Conservation (phyloP, 2,329 filamentous ascomycete species). For the Aspergillus sp. region DNA sequence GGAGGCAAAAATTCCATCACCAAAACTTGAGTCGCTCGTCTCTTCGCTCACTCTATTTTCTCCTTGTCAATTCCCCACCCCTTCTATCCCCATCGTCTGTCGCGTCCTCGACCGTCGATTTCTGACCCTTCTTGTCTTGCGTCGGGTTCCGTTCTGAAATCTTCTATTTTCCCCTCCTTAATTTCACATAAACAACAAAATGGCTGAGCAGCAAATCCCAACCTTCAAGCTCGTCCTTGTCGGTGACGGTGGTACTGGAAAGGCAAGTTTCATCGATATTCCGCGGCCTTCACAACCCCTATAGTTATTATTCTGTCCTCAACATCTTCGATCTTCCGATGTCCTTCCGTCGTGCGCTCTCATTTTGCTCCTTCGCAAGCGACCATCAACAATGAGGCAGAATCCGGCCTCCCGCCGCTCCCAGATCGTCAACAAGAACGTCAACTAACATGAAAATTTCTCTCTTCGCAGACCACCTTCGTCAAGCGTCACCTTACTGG, state of each 20-base stretch:
- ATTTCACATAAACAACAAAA: slow-evolving; percentile 40
- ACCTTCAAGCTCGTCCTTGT: slow-evolving; percentile 99
- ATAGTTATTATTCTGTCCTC: not conserved
- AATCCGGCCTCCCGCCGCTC: slow-evolving; percentile 25
- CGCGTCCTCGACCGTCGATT: slow-evolving; percentile 24
- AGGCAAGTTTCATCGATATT: slow-evolving; percentile 62
- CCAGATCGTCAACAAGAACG: slow-evolving; percentile 4
- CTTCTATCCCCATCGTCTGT: slow-evolving; percentile 20
- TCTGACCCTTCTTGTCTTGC: slow-evolving; percentile 14
- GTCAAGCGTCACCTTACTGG: slow-evolving; percentile 99
- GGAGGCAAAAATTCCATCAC: slow-evolving; percentile 31
- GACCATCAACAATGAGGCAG: slow-evolving; percentile 28
- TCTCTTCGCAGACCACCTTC: slow-evolving; percentile 79
- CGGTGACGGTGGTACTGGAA: slow-evolving; percentile 98
- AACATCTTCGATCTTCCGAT: not conserved
- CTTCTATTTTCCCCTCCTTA: slow-evolving; percentile 15
- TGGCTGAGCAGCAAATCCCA: slow-evolving; percentile 64
- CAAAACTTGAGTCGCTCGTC: slow-evolving; percentile 13
- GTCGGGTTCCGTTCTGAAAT: slow-evolving; percentile 14
- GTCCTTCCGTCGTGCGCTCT: slow-evolving; percentile 9
- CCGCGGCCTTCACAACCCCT: not conserved
- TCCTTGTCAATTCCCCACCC: slow-evolving; percentile 23
- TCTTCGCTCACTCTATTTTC: slow-evolving; percentile 26
- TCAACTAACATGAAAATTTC: slow-evolving; percentile 10
- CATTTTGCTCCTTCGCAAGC: slow-evolving; percentile 17